Conservation (phyloP, 75 land plant species). For the Cunninghamia lanceolata region DNA sequence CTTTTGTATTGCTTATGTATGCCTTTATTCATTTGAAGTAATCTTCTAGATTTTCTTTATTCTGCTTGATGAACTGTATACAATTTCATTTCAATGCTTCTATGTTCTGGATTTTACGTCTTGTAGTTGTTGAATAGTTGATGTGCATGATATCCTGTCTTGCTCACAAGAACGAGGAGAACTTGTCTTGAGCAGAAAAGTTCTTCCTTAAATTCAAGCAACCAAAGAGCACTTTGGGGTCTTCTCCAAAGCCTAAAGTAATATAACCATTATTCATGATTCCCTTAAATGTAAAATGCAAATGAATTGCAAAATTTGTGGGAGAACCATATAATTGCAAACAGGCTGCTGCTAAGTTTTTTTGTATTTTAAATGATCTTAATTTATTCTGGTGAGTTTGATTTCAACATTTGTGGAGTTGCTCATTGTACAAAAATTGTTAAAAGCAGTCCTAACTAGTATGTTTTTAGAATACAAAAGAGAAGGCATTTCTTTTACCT, state of each 20-base stretch:
- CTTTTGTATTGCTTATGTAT: background rate
- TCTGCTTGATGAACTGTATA: background rate
- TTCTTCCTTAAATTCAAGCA: background rate
- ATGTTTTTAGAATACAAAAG: background rate
- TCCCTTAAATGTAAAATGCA: background rate
- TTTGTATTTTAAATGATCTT: background rate
- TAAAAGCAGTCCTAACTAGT: background rate
- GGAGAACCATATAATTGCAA: background rate
- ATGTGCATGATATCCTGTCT: constrained; percentile 2
- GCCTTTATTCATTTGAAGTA: background rate
- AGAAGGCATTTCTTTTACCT: background rate
- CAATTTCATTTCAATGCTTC: background rate
- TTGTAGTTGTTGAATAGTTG: background rate
- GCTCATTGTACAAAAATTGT: background rate
- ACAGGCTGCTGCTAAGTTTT: background rate
- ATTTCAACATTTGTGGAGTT: background rate
- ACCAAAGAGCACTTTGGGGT: background rate
- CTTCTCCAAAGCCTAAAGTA: background rate
- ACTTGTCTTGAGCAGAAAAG: background rate
- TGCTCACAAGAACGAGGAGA: background rate
- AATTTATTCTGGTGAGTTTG: background rate
- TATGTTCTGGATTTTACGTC: background rate
- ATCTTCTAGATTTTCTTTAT: background rate
- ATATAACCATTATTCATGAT: background rate
- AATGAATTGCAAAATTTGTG: background rate